A percentile compares a stretch with the other conserved stretches of the same genome.
These are phyloP conservation scores for Digitaria exilis DNA, from an alignment of 202 grass and related monocot genomes.

Conservation along the genomic window DNA sequence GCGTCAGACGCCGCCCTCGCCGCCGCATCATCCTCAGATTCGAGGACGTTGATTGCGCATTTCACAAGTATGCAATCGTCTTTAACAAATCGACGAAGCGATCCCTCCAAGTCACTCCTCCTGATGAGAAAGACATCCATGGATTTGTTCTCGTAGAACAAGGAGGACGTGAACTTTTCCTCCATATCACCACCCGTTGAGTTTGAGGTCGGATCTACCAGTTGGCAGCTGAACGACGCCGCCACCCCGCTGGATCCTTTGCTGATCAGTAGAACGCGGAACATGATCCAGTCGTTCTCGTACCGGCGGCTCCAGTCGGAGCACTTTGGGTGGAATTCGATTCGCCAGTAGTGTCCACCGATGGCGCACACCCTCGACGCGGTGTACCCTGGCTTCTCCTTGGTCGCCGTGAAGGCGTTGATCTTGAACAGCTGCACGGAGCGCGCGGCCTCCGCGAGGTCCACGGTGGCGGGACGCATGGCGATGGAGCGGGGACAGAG, in stretches of 20 bases:
- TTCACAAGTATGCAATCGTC: neutral
- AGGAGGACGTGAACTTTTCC: neutral
- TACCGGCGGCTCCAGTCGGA: too few relatives aligned
- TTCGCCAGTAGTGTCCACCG: neutral
- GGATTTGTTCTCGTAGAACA: neutral
- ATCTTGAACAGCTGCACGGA: conserved; percentile 17
- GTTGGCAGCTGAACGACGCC: neutral
- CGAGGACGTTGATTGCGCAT: conserved; percentile 7
- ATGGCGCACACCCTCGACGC: neutral
- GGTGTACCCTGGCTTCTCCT: neutral
- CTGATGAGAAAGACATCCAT: neutral
- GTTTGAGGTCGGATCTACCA: neutral
- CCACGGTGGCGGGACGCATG: neutral
- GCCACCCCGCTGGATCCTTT: neutral
- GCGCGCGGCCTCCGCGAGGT: neutral
- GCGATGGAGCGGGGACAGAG: neutral
- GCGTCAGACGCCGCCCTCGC: neutral
- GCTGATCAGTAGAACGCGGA: neutral
- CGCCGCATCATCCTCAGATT: neutral
- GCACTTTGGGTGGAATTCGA: neutral
- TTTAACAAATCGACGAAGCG: neutral
- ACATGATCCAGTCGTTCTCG: neutral
- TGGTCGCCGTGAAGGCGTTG: neutral
- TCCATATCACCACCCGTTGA: neutral
- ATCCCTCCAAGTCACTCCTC: neutral